Evolutionary conservation across 2,329 filamentous ascomycete species (phyloP).

Genomic region (Cladosporium cucumerinum): DNA sequence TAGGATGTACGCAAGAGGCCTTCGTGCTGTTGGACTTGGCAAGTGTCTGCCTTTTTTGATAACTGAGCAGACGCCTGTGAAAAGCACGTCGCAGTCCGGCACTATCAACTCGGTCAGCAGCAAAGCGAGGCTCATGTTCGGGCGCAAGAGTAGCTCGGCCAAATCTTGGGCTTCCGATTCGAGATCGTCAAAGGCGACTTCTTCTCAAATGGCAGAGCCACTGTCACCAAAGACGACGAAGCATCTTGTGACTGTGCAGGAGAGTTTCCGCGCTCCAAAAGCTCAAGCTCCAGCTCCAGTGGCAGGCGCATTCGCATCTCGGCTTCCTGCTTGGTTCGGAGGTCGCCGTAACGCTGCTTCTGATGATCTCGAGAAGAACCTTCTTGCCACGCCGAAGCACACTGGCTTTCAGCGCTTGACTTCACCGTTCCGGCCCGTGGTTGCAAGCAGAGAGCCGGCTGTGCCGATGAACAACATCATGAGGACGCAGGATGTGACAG

Average conservation of each 20-base stretch:
- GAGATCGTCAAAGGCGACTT: constrained; percentile 17
- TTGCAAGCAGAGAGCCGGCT: constrained; percentile 14
- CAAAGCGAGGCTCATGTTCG: constrained; percentile 28
- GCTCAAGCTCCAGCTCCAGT: not conserved
- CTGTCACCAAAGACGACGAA: constrained; percentile 23
- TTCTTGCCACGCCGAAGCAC: constrained; percentile 7
- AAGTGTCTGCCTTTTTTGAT: constrained; percentile 5
- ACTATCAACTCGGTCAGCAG: constrained; percentile 27
- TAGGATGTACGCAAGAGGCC: constrained; percentile 50
- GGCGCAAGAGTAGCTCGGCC: constrained; percentile 15
- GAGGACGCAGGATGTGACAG: constrained; percentile 2
- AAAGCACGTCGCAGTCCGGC: constrained; percentile 3
- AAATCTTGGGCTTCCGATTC: constrained; percentile 3
- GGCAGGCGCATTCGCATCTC: not conserved
- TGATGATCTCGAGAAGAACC: constrained; percentile 12
- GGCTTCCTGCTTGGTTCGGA: not conserved
- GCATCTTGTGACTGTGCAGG: constrained; percentile 25
- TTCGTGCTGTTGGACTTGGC: constrained; percentile 43
- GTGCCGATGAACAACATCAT: constrained; percentile 19
- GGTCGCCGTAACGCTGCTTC: not conserved
- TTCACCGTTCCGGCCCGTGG: constrained; percentile 4
- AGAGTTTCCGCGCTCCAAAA: constrained; percentile 5
- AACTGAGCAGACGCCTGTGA: not conserved
- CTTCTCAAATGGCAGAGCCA: constrained; percentile 17
- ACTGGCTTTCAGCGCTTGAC: constrained; percentile 17